phyloP scores from a whole-genome alignment of 768 basidiomycete genomes.

The Naematelia encephala region DNA sequence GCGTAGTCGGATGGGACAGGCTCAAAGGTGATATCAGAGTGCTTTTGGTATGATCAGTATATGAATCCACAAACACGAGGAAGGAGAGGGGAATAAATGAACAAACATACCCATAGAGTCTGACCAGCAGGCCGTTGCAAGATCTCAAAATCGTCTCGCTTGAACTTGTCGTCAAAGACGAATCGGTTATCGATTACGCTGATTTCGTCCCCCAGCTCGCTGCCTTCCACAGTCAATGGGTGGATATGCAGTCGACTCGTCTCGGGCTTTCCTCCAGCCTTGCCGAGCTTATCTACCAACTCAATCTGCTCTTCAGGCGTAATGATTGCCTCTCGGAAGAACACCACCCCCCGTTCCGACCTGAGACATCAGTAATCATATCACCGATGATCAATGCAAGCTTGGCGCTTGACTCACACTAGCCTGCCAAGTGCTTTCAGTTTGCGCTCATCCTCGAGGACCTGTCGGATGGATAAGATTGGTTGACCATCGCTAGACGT shows the following conservation, averaged over 20 bases:
- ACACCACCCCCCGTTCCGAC: conserved; percentile 62
- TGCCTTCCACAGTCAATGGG: conserved; percentile 57
- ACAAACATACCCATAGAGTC: conserved; percentile 38
- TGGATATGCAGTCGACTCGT: conserved; percentile 59
- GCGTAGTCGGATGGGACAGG: conserved; percentile 62
- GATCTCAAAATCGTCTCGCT: conserved; percentile 10
- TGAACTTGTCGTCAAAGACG: conserved; percentile 23
- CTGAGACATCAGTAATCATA: conserved; percentile 6
- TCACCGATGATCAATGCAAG: background rate
- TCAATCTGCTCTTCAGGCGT: conserved; percentile 57
- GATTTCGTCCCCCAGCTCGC: conserved; percentile 59
- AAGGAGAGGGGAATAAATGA: background rate
- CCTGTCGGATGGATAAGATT: conserved; percentile 17
- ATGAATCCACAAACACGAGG: background rate
- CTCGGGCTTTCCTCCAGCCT: conserved; percentile 56
- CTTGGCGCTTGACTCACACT: conserved; percentile 23
- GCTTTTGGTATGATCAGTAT: conserved; percentile 39
- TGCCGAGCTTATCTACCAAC: conserved; percentile 57
- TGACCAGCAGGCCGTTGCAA: conserved; percentile 27
- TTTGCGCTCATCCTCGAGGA: conserved; percentile 22
- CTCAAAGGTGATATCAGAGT: conserved; percentile 64
- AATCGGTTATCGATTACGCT: conserved; percentile 57
- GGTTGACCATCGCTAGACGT: conserved; percentile 23
- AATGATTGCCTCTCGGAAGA: conserved; percentile 58
- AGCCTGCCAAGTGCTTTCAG: conserved; percentile 29